Percentiles rank a stretch among this genome's conserved stretches.
Evolutionary conservation across 2,329 filamentous ascomycete genomes (phyloP).

Genomic region (Aspergillus quadrilineatus): DNA sequence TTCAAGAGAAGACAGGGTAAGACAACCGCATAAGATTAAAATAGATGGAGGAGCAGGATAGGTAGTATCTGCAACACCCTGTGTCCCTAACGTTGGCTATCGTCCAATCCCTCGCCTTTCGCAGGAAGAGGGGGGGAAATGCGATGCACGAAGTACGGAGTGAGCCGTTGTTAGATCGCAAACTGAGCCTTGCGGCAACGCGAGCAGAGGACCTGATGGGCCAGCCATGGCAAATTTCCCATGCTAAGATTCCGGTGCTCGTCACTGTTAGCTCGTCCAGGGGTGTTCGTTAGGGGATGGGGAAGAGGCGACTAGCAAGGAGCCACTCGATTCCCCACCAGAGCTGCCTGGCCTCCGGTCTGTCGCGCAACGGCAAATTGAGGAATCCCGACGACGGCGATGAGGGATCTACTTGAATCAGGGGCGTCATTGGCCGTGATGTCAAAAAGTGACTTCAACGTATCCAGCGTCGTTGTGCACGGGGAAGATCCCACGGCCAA

Average conservation of each 20-base stretch:
- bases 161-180: slow-evolving; percentile 17
- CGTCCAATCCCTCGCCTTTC: slow-evolving; percentile 13
- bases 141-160: slow-evolving; percentile 9
- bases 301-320: slow-evolving; percentile 32
- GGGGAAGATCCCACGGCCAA: slow-evolving; percentile 8
- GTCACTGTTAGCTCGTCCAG: slow-evolving; percentile 23
- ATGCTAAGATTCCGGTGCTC: slow-evolving; percentile 17
- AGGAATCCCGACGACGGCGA: slow-evolving; percentile 1
- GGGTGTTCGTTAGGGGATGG: slow-evolving; percentile 36
- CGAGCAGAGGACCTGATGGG: slow-evolving; percentile 16
- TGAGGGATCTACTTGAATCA: slow-evolving; percentile 4
- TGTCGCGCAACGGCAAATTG: slow-evolving; percentile 5
- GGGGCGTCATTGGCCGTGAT: slow-evolving; percentile 1
- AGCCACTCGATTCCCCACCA: slow-evolving; percentile 28
- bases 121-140: slow-evolving; percentile 10
- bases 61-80: slow-evolving; percentile 4
- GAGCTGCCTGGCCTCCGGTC: slow-evolving; percentile 28
- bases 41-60: not conserved
- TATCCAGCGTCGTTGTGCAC: not conserved
- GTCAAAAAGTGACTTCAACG: not conserved
- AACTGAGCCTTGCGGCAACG: slow-evolving; percentile 13
- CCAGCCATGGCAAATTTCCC: slow-evolving; percentile 1
- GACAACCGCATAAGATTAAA: slow-evolving; percentile 5
- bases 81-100: slow-evolving; percentile 11
- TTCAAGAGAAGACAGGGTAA: not conserved